Evolutionary conservation across 805 yeast genomes (phyloP), one percentile per base, ranked within the genome.

Genomic region (Starmerella cellae): DNA sequence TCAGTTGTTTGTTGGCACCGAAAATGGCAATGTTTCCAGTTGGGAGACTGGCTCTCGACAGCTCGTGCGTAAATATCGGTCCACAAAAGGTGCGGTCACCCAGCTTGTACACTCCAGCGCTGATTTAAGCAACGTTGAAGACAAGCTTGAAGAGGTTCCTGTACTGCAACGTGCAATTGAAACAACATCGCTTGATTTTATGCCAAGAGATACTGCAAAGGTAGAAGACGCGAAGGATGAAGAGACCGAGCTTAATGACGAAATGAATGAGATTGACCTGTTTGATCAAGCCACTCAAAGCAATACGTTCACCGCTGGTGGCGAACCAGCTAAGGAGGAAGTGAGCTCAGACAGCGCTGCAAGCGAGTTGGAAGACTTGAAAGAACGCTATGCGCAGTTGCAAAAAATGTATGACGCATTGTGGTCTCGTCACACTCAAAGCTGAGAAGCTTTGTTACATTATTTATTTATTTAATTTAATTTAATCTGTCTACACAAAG

Each of bases 1-100:
- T 16, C 59, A 65, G 29, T 54, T 87, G 5, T 63, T 80, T 2
- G 73, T 84, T 5, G 96, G 95, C 28, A 93, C 82, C 56, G 59
- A 69, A 0, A 55, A 52, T n/a, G 96, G 96, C 1, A 67, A 71
- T 23, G 73, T 82, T 2, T 70, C 71, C 32, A 67, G 77, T 1
- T 70, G 78, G 52, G 96, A 88, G 59, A 66, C 58, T n/a, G 58
- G 63, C 2, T 55, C 64, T 2, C 44, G 48, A 27, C 69, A 65
- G 48, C 54, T 61, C 16, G 43, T 55, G 17, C 47, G 55, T 16
- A 53, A 52, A 23, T 51, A 53, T 43, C 48, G 57, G 32, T 47
- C 51, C 38, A 49, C 43, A 41, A 42, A 42, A 45, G 58, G 59
- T 11, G 47, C 50, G 8, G 47, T 54, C 10, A 38, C 48, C 10